Evolutionary conservation across 176 grass and related monocot species (phyloP).

Genomic region (Pontederia crassipes): DNA sequence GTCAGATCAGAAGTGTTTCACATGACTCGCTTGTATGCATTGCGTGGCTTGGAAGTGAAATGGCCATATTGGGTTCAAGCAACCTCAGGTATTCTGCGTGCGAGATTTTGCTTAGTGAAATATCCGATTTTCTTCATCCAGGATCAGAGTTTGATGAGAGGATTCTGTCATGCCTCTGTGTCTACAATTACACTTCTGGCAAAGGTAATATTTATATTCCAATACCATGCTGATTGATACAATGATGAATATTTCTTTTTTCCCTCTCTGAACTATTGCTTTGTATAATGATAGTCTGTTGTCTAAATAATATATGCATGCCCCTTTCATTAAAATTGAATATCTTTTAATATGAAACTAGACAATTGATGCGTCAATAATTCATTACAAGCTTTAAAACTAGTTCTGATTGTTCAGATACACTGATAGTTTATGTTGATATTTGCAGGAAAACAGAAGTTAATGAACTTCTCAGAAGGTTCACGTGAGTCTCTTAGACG

Average conservation of each 20-base stretch:
- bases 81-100: constrained; percentile 51
- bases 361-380: not conserved
- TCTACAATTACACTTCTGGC: constrained; percentile 90
- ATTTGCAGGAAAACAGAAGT: constrained; percentile 70
- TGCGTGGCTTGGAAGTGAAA: constrained; percentile 75
- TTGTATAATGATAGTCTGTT: too few species aligned
- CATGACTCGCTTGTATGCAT: constrained; percentile 57
- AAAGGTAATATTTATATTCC: constrained; percentile 54
- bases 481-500: constrained; percentile 71
- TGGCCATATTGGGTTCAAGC: constrained; percentile 43
- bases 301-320: too few species aligned
- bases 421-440: constrained; percentile 1
- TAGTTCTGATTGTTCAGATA: not conserved
- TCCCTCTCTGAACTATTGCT: too few species aligned
- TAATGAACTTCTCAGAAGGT: constrained; percentile 86
- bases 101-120: constrained; percentile 61
- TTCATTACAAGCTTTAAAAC: not conserved
- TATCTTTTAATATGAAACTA: too few species aligned
- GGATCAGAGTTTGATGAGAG: constrained; percentile 75
- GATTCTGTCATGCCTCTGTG: constrained; percentile 69
- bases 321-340: too few species aligned
- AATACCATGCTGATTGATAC: too few species aligned
- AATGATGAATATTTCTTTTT: too few species aligned
- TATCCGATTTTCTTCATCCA: constrained; percentile 61
- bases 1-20: constrained; percentile 57